These are phyloP conservation scores for Amaranthus palmeri DNA, from an alignment of 148 eudicot genomes.

Conservation along the genomic window DNA sequence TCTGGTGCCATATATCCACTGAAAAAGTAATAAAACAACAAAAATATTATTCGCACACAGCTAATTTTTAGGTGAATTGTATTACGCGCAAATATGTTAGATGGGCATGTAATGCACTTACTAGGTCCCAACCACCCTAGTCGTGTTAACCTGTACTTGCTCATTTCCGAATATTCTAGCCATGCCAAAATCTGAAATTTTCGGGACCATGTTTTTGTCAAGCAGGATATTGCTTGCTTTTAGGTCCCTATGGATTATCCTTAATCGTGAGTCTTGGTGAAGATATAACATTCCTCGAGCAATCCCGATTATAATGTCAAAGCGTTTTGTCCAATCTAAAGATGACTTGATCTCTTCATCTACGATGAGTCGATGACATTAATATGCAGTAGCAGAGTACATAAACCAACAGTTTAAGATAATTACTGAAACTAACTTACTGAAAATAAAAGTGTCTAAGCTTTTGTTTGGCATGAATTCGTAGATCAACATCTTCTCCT, in stretches of 20 bases:
- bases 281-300: conserved; percentile 43
- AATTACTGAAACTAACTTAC: not conserved
- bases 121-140: conserved; percentile 44
- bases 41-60: not conserved
- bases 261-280: conserved; percentile 42
- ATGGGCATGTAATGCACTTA: conserved; percentile 12
- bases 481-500: conserved; percentile 1
- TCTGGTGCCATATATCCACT: conserved; percentile 57
- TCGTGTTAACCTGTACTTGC: conserved; percentile 34
- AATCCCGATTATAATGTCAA: conserved; percentile 28
- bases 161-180: conserved; percentile 32
- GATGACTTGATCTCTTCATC: conserved; percentile 15
- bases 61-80: no score
- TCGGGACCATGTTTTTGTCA: conserved; percentile 33
- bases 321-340: conserved; percentile 31
- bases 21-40: not conserved
- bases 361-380: not conserved
- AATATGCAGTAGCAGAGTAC: not conserved
- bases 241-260: conserved; percentile 43
- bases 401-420: not conserved
- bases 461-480: conserved; percentile 11
- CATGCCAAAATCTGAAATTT: conserved; percentile 45
- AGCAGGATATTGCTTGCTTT: conserved; percentile 44
- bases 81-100: no score
- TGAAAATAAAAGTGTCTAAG: not conserved